Evolutionary conservation across 345 rosid genomes (phyloP).

Genomic region (Erodium maritimum): DNA sequence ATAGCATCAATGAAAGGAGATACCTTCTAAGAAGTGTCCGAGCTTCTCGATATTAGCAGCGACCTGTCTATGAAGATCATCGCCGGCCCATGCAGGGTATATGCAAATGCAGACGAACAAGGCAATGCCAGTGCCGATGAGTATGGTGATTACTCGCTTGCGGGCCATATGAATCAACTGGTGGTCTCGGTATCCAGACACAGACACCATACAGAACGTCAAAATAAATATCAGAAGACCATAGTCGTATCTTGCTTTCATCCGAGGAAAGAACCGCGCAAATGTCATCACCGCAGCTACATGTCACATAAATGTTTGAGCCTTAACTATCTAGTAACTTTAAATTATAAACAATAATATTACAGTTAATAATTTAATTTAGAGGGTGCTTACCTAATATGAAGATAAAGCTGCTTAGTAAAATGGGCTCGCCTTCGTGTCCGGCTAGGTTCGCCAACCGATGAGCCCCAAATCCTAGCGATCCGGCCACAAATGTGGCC

Average conservation of each 20-base stretch:
- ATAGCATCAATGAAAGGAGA: no score
- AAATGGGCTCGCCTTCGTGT: constrained; percentile 10
- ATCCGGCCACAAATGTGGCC: constrained; percentile 27
- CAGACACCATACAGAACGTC: constrained; percentile 28
- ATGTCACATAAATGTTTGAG: background rate
- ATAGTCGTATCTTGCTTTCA: constrained; percentile 26
- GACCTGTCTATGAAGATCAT: constrained; percentile 26
- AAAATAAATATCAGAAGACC: constrained; percentile 27
- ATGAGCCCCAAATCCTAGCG: constrained; percentile 26
- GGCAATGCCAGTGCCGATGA: constrained; percentile 12
- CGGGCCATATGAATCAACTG: constrained; percentile 13
- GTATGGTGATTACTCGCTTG: constrained; percentile 16
- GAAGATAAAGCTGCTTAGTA: constrained; percentile 20
- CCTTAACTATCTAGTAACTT: background rate
- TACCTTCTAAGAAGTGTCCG: constrained; percentile 23
- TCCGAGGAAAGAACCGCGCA: constrained; percentile 20
- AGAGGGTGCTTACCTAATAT: constrained; percentile 8
- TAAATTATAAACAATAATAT: background rate
- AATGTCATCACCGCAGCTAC: constrained; percentile 23
- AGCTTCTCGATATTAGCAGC: constrained; percentile 22
- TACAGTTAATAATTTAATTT: no score
- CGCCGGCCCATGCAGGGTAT: constrained; percentile 30
- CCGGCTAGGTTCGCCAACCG: constrained; percentile 16
- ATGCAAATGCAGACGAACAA: constrained; percentile 10
- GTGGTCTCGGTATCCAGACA: constrained; percentile 23